phyloP scores from a whole-genome alignment of 2,329 filamentous ascomycete genomes.

The Aspergillus thermomutatus region DNA sequence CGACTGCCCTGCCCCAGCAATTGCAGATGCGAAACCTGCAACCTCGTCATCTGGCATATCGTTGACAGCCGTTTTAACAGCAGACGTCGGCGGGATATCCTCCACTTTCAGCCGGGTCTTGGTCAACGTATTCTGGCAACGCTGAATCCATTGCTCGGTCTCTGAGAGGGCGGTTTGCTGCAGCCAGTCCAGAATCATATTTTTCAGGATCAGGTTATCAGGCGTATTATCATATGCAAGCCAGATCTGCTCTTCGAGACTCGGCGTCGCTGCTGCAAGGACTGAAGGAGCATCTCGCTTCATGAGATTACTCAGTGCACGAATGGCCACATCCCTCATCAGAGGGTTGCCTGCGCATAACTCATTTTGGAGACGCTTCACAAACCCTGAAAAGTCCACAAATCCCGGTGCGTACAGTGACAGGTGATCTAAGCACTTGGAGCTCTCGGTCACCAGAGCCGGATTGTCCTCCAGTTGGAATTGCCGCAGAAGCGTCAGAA shows the following conservation, averaged over 20 bases:
- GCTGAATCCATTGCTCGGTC: constrained; percentile 79
- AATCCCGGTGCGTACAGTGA: constrained; percentile 87
- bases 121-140: constrained; percentile 83
- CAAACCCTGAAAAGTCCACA: constrained; percentile 79
- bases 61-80: constrained; percentile 49
- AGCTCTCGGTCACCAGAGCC: constrained; percentile 69
- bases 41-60: constrained; percentile 96
- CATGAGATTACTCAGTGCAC: constrained; percentile 92
- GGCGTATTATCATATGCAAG: constrained; percentile 76
- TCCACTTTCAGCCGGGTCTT: constrained; percentile 72
- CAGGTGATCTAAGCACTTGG: constrained; percentile 84
- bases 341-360: constrained; percentile 66
- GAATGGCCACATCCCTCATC: constrained; percentile 75
- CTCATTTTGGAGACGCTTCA: constrained; percentile 74
- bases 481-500: constrained; percentile 78
- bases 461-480: constrained; percentile 73
- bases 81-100: constrained; percentile 40
- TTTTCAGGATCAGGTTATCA: constrained; percentile 73
- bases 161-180: constrained; percentile 80
- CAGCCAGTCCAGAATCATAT: constrained; percentile 89
- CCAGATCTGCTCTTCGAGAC: constrained; percentile 90
- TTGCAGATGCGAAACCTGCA: constrained; percentile 83
- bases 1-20: constrained; percentile 58
- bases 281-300: constrained; percentile 84
- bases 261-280: constrained; percentile 67